Evolutionary conservation across 768 basidiomycete species (phyloP), one percentile per base, ranked within the genome.

Genomic region (Leccinum longicurvipes): DNA sequence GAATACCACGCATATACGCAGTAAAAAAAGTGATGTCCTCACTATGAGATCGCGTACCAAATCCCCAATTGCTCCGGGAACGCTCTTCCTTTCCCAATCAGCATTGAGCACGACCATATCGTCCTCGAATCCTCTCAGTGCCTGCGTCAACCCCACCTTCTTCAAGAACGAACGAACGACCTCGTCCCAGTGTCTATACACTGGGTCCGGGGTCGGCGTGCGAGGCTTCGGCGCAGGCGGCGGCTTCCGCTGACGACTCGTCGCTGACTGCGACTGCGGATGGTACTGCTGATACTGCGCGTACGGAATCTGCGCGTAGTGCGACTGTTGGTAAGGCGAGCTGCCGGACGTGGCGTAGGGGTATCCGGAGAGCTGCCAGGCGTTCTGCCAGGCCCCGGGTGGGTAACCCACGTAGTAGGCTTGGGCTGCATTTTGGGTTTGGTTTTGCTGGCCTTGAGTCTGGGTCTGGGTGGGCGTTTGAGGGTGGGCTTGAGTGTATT

Each of bases 21-120:
- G 19, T 19, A 5, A 50, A 47, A 50, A 53, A 47, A 19, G 27
- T 48, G 47, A 24, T 31, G 34, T 12, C 69, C 80, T 53, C 61
- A 86, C 86, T 61, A 77, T 72, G 31, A 88, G 72, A 55, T 77
- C 76, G 36, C 75, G 72, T 32, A 78, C 69, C 25, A 90, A 68
- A 25, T 79, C 77, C 4, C 72, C 70, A 29, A 91, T 68, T 4
- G 87, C 87, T 0, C 64, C 71, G 10, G 83, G 81, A 7, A 89
- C 74, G n/a, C 72, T 76, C 55, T 75, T 73, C 34, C 74, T 74
- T 68, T 90, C 89, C 79, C 83, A 87, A 1, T 82, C 80, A 0
- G 77, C 65, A 57, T 83, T 90, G 72, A 90, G 68, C n/a, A 88
- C 78, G 5, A 90, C 65, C 73, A 90, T 79, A 63, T 91, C 89